These are phyloP conservation scores for Sporothrix protearum DNA, from an alignment of 2,329 filamentous ascomycete genomes.

Conservation along the genomic window DNA sequence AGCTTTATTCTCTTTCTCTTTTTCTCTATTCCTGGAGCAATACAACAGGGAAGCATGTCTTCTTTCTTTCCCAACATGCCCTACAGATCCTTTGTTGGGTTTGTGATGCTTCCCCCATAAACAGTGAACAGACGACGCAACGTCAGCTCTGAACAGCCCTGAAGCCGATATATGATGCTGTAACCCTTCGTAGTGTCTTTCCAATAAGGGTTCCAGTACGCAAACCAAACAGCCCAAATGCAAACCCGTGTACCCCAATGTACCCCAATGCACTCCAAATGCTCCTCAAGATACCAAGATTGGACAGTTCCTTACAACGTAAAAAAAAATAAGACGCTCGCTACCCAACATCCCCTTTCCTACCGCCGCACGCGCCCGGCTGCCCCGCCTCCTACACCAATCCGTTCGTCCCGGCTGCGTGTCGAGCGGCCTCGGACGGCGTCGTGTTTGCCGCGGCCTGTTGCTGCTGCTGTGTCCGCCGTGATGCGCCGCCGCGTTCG, in stretches of 20 bases:
- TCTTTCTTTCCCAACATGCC: neutral
- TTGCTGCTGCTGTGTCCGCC: slow-evolving; percentile 15
- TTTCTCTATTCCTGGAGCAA: neutral
- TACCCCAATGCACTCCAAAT: too few relatives aligned
- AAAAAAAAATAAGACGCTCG: neutral
- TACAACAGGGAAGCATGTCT: neutral
- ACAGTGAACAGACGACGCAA: too few relatives aligned
- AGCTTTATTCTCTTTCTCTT: neutral
- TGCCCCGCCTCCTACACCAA: slow-evolving; percentile 29
- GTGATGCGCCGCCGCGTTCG: neutral
- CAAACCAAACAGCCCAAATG: too few relatives aligned
- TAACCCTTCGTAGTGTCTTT: neutral
- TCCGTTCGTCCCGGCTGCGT: slow-evolving; percentile 36
- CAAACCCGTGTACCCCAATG: too few relatives aligned
- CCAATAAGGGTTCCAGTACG: neutral
- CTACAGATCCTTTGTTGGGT: too few relatives aligned
- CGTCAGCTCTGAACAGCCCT: too few relatives aligned
- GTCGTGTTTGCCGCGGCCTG: slow-evolving; percentile 23
- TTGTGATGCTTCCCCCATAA: too few relatives aligned
- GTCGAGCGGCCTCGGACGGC: slow-evolving; percentile 32
- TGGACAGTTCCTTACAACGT: too few relatives aligned
- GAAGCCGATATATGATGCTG: too few relatives aligned
- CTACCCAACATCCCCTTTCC: neutral
- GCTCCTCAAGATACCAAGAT: neutral
- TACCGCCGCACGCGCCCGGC: neutral